These are phyloP conservation scores for Sporodiniella umbellata DNA, from an alignment of 371 early-diverging fungal genomes.

Conservation along the genomic window DNA sequence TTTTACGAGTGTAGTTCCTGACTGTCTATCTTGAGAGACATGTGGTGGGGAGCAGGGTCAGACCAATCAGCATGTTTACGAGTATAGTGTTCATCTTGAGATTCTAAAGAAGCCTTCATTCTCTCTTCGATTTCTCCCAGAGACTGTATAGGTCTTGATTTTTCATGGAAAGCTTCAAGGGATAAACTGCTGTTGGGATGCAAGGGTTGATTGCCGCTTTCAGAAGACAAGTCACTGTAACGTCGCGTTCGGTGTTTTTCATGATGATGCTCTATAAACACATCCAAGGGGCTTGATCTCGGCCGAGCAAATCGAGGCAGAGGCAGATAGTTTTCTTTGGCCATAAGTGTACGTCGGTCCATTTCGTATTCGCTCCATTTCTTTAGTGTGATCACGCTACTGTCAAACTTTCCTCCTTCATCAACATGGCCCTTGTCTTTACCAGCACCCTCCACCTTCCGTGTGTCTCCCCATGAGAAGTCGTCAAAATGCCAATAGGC, in stretches of 20 bases:
- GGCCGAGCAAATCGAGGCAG: conserved; percentile 21
- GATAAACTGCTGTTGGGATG: conserved; percentile 6
- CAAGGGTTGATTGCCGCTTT: conserved; percentile 28
- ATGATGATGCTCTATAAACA: conserved; percentile 13
- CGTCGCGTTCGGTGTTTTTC: background rate
- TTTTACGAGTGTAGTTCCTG: background rate
- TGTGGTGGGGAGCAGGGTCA: conserved; percentile 26
- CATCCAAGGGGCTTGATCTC: conserved; percentile 10
- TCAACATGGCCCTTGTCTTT: conserved; percentile 65
- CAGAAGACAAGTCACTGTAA: conserved; percentile 23
- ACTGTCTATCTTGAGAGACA: background rate
- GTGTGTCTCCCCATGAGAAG: conserved; percentile 97
- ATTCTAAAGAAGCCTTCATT: background rate
- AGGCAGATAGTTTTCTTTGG: conserved; percentile 15
- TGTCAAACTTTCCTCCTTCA: conserved; percentile 73
- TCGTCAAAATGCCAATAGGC: conserved; percentile 99
- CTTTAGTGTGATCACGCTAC: conserved; percentile 53
- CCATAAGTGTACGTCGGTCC: conserved; percentile 33
- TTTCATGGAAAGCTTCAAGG: background rate
- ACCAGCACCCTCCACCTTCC: conserved; percentile 76
- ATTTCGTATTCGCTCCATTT: conserved; percentile 72
- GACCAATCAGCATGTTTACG: conserved; percentile 17
- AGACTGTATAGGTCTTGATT: background rate
- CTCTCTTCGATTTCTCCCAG: conserved; percentile 12
- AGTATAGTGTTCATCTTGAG: conserved; percentile 14